Percentiles rank a stretch among this genome's conserved stretches.
These are phyloP conservation scores for Alternaria dauci DNA, from an alignment of 2,329 filamentous ascomycete species.

Conservation along the genomic window DNA sequence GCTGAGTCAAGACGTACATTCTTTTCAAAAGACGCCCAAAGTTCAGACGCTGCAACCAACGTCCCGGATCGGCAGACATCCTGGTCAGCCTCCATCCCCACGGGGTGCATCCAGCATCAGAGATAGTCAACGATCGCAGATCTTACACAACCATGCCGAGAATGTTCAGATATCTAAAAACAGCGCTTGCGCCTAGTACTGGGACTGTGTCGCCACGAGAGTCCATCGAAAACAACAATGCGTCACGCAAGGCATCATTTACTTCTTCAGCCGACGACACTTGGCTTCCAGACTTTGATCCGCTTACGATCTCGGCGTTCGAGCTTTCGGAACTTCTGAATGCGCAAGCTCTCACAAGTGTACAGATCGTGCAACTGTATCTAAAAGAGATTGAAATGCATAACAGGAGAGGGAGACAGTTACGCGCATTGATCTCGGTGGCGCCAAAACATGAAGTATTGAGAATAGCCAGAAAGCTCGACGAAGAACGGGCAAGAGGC, in stretches of 20 bases:
- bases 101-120: conserved; percentile 6
- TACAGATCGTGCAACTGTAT: conserved; percentile 48
- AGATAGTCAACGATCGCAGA: not conserved
- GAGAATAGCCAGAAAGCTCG: conserved; percentile 49
- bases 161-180: conserved; percentile 39
- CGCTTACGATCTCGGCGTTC: conserved; percentile 41
- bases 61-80: conserved; percentile 4
- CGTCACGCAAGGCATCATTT: conserved; percentile 37
- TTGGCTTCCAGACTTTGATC: conserved; percentile 44
- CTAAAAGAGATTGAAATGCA: conserved; percentile 47
- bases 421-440: conserved; percentile 51
- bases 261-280: conserved; percentile 36
- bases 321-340: conserved; percentile 45
- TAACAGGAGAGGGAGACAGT: conserved; percentile 46
- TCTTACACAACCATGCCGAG: conserved; percentile 29
- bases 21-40: not conserved
- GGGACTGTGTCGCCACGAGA: conserved; percentile 30
- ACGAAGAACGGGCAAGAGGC: conserved; percentile 51
- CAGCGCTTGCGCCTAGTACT: conserved; percentile 38
- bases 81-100: not conserved
- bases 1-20: not conserved
- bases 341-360: conserved; percentile 41
- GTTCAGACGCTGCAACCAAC: conserved; percentile 1
- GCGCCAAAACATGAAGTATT: conserved; percentile 50
- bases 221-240: conserved; percentile 28